A percentile compares a stretch with the other conserved stretches of the same genome.
These are phyloP conservation scores for Sarcodon sp. DNA, from an alignment of 768 basidiomycete species.

Conservation along the genomic window DNA sequence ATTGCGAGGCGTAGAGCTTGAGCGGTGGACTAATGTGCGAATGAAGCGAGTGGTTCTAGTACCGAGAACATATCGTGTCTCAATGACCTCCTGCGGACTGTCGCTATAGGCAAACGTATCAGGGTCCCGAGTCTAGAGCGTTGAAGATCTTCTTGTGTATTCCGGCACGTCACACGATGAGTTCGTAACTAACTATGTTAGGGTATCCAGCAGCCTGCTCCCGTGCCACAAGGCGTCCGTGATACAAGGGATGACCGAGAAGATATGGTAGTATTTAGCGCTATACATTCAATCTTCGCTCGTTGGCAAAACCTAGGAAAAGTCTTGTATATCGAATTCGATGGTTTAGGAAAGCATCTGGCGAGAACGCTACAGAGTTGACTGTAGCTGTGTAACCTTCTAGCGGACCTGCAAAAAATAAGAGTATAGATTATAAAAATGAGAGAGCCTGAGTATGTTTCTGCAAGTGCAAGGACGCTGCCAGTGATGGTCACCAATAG, in stretches of 20 bases:
- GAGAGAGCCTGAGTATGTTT: no score
- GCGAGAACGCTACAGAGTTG: no score
- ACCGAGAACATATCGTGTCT: no score
- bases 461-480: no score
- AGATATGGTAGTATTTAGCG: constrained; percentile 33
- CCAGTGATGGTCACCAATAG: no score
- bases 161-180: constrained; percentile 37
- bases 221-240: constrained; percentile 32
- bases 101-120: constrained; percentile 43
- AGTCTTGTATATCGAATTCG: constrained; percentile 53
- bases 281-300: not conserved
- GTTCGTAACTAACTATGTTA: constrained; percentile 38
- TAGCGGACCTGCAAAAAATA: no score
- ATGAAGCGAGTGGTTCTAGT: no score
- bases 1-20: no score
- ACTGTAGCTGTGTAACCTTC: no score
- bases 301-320: constrained; percentile 27
- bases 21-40: no score
- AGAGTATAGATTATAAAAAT: no score
- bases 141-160: constrained; percentile 52
- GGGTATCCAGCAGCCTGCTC: not conserved
- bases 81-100: constrained; percentile 34
- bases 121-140: constrained; percentile 41
- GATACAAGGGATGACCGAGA: constrained; percentile 31
- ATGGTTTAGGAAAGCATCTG: constrained; percentile 44